These are phyloP conservation scores for Candolleomyces aberdarensis DNA, from an alignment of 768 basidiomycete genomes.

Conservation along the genomic window DNA sequence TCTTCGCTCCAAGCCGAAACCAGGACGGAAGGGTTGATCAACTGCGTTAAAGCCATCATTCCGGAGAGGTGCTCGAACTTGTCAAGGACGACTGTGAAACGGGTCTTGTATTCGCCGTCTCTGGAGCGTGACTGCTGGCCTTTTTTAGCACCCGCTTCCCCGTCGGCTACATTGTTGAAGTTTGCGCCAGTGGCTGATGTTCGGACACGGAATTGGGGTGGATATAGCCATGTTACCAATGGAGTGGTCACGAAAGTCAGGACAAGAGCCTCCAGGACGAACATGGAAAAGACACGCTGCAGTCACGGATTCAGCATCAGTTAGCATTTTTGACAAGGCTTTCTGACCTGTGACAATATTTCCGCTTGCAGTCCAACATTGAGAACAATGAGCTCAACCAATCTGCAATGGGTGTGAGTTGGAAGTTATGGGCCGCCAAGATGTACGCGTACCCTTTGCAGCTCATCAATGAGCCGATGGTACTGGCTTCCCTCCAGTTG, in stretches of 20 bases:
- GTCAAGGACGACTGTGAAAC: conserved; percentile 86
- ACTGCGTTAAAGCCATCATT: conserved; percentile 86
- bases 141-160: conserved; percentile 23
- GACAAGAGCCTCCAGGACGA: conserved; percentile 80
- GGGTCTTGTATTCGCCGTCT: conserved; percentile 39
- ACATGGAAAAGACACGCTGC: conserved; percentile 87
- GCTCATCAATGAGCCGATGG: conserved; percentile 91
- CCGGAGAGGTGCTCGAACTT: conserved; percentile 86
- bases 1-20: conserved; percentile 6
- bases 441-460: conserved; percentile 73
- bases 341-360: conserved; percentile 58
- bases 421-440: not conserved
- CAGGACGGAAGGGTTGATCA: conserved; percentile 50
- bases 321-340: not conserved
- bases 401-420: conserved; percentile 33
- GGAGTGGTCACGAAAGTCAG: conserved; percentile 89
- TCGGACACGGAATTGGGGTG: conserved; percentile 54
- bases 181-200: conserved; percentile 43
- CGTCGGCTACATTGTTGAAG: conserved; percentile 44
- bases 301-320: not conserved
- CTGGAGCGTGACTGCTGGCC: conserved; percentile 4
- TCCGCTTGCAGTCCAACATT: conserved; percentile 87
- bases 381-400: conserved; percentile 93
- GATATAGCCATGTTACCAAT: conserved; percentile 63
- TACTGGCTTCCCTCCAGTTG: conserved; percentile 72